Percentiles rank a stretch among this genome's conserved stretches.
These are phyloP conservation scores for Penicillium expansum DNA, from an alignment of 2,329 filamentous ascomycete species.

Conservation along the genomic window DNA sequence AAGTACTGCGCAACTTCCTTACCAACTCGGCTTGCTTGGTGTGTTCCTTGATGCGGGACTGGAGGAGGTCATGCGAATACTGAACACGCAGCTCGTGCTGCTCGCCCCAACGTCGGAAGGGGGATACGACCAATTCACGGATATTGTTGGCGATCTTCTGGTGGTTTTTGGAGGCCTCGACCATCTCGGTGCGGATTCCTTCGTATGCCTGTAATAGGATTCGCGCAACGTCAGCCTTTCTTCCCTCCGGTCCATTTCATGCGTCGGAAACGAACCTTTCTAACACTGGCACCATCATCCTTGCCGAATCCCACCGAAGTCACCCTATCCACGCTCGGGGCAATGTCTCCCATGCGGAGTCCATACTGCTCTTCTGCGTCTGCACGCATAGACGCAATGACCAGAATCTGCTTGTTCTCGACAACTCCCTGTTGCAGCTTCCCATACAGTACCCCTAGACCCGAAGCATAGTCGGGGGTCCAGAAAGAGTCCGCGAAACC, in stretches of 20 bases:
- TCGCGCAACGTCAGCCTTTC: not conserved
- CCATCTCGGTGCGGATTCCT: slow-evolving; percentile 87
- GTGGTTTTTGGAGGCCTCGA: slow-evolving; percentile 83
- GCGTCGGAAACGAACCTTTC: slow-evolving; percentile 64
- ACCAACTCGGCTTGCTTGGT: slow-evolving; percentile 87
- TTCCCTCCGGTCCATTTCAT: not conserved
- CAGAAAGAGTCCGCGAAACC: slow-evolving; percentile 96
- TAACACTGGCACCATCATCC: slow-evolving; percentile 92
- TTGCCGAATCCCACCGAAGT: slow-evolving; percentile 72
- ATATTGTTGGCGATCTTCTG: slow-evolving; percentile 96
- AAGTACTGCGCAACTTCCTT: slow-evolving; percentile 89
- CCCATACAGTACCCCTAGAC: slow-evolving; percentile 87
- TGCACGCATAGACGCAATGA: slow-evolving; percentile 86
- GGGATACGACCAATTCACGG: slow-evolving; percentile 88
- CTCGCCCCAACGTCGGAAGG: slow-evolving; percentile 94
- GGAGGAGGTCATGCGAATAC: slow-evolving; percentile 91
- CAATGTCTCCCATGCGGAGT: slow-evolving; percentile 75
- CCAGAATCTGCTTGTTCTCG: slow-evolving; percentile 92
- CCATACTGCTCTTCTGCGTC: slow-evolving; percentile 93
- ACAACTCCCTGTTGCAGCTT: slow-evolving; percentile 96
- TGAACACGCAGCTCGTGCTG: slow-evolving; percentile 88
- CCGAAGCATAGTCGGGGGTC: slow-evolving; percentile 95
- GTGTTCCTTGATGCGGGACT: slow-evolving; percentile 84
- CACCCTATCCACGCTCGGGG: slow-evolving; percentile 76
- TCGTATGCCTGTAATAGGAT: slow-evolving; percentile 71